Percentiles rank a stretch among this genome's conserved stretches.
These are phyloP conservation scores for Micractinium conductrix DNA, from an alignment of 139 green algal genomes.

Conservation along the genomic window DNA sequence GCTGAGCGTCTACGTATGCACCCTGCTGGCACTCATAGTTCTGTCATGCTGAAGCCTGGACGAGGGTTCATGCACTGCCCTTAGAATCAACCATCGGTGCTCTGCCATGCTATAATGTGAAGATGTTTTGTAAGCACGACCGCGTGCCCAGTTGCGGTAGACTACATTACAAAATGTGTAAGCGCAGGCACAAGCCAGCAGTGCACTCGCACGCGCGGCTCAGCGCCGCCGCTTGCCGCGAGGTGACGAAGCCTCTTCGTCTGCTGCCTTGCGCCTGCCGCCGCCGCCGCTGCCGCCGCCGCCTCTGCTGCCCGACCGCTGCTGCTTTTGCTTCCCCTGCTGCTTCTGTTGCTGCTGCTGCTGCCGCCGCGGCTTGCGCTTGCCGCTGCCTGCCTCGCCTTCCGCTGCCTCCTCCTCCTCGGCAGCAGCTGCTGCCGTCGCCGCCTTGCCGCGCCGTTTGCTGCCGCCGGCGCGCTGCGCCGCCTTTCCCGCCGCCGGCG, in stretches of 20 bases:
- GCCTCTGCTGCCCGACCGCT: background rate
- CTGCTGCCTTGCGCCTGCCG: background rate
- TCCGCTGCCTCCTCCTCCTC: background rate
- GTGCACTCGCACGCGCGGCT: too few species aligned
- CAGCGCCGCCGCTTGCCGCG: constrained; percentile 3
- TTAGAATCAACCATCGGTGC: too few species aligned
- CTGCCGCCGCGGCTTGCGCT: background rate
- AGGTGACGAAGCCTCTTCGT: background rate
- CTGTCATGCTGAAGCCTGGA: too few species aligned
- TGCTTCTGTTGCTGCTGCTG: background rate
- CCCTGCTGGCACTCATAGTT: too few species aligned
- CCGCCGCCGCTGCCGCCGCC: too few species aligned
- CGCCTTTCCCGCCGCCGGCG: background rate
- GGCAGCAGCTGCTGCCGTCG: background rate
- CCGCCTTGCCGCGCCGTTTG: background rate
- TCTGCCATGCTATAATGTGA: too few species aligned
- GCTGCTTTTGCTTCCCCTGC: background rate
- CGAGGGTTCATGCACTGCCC: too few species aligned
- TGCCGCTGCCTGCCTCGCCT: background rate
- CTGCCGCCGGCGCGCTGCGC: background rate
- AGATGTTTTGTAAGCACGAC: too few species aligned
- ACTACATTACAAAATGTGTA: too few species aligned
- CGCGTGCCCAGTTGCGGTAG: too few species aligned
- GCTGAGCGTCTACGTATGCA: too few species aligned
- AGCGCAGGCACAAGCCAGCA: too few species aligned